Percentiles rank a stretch among this genome's conserved stretches.
Evolutionary conservation across 2,329 filamentous ascomycete species (phyloP).

Genomic region (Calonectria montana): DNA sequence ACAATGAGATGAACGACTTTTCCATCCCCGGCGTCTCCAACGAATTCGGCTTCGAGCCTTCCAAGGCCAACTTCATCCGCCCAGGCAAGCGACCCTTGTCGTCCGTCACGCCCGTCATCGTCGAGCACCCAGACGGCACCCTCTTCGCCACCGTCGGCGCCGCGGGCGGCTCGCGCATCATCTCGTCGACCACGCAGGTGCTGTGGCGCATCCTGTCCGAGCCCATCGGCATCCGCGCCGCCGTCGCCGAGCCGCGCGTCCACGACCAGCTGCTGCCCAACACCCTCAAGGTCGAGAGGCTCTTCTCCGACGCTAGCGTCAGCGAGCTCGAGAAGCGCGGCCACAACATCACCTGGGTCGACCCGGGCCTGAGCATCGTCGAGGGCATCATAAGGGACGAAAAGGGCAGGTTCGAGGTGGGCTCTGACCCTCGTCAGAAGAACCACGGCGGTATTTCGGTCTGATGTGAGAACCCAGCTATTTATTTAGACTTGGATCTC

Average conservation of each 20-base stretch:
- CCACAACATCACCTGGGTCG: slow-evolving; percentile 79
- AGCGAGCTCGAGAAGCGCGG: slow-evolving; percentile 72
- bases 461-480: slow-evolving; percentile 32
- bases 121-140: slow-evolving; percentile 70
- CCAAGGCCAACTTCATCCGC: slow-evolving; percentile 82
- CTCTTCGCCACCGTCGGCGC: slow-evolving; percentile 79
- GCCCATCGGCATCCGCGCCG: slow-evolving; percentile 69
- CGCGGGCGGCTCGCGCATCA: slow-evolving; percentile 85
- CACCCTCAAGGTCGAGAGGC: slow-evolving; percentile 73
- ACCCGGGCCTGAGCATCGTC: slow-evolving; percentile 72
- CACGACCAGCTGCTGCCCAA: slow-evolving; percentile 88
- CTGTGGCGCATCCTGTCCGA: slow-evolving; percentile 73
- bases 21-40: slow-evolving; percentile 83
- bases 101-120: slow-evolving; percentile 83
- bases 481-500: slow-evolving; percentile 6
- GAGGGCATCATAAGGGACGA: slow-evolving; percentile 67
- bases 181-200: slow-evolving; percentile 81
- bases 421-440: slow-evolving; percentile 78
- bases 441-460: slow-evolving; percentile 74
- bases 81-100: slow-evolving; percentile 86
- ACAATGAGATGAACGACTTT: slow-evolving; percentile 83
- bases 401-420: slow-evolving; percentile 82
- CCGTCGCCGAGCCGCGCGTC: slow-evolving; percentile 74
- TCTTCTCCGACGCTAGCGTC: slow-evolving; percentile 73
- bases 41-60: slow-evolving; percentile 86